Percentiles rank a stretch among this genome's conserved stretches.
phyloP scores from a whole-genome alignment of 2,329 filamentous ascomycete genomes.

The Cryphonectria radicalis region DNA sequence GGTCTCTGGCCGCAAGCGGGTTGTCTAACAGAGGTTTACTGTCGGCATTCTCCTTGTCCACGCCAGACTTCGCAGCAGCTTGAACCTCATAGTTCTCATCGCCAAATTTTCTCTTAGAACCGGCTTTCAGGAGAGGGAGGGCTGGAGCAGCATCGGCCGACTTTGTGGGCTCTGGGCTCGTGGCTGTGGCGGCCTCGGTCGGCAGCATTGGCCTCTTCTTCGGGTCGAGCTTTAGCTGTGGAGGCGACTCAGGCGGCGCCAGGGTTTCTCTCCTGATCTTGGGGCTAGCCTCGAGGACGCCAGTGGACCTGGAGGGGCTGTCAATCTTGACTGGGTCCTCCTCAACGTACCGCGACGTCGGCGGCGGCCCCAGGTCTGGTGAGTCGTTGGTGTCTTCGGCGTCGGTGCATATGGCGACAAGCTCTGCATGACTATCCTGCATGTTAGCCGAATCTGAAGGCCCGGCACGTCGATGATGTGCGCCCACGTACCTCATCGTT shows the following conservation, averaged over 20 bases:
- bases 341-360: conserved; percentile 62
- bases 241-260: conserved; percentile 14
- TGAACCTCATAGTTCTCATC: conserved; percentile 54
- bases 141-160: conserved; percentile 29
- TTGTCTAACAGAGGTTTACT: conserved; percentile 30
- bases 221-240: conserved; percentile 33
- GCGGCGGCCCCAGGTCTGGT: conserved; percentile 70
- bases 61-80: conserved; percentile 39
- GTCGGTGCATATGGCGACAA: conserved; percentile 60
- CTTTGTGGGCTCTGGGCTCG: conserved; percentile 10
- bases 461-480: background rate
- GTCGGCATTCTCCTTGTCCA: conserved; percentile 37
- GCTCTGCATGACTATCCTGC: conserved; percentile 59
- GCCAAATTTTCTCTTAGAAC: conserved; percentile 63
- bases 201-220: conserved; percentile 32
- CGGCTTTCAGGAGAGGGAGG: conserved; percentile 46
- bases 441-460: conserved; percentile 37
- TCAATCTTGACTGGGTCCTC: conserved; percentile 59
- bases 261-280: conserved; percentile 24
- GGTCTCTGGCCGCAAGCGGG: conserved; percentile 30
- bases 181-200: conserved; percentile 35
- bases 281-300: conserved; percentile 20
- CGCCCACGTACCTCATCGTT: conserved; percentile 65
- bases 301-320: conserved; percentile 44
- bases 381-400: conserved; percentile 56